Conservation (phyloP, 2,329 filamentous ascomycete genomes). For the Macrophomina tecta region DNA sequence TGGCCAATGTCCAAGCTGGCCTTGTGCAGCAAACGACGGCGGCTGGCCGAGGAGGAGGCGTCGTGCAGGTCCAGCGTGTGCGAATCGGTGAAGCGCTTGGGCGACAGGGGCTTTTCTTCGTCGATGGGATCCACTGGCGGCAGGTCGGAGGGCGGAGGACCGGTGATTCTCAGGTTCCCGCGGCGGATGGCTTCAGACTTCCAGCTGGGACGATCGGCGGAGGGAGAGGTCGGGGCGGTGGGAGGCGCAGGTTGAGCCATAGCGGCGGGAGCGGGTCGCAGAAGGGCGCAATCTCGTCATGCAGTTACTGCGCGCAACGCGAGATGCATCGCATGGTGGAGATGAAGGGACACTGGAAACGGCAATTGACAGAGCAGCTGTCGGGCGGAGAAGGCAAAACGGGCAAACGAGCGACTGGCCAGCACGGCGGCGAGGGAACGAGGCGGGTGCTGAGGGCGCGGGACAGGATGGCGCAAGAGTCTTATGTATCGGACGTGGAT, state of each 20-base stretch:
- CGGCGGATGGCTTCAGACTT: constrained; percentile 48
- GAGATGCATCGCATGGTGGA: neutral
- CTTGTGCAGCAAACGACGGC: constrained; percentile 24
- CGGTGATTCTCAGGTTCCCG: constrained; percentile 46
- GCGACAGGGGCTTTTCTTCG: constrained; percentile 26
- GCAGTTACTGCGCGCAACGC: constrained; percentile 4
- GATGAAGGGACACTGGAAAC: constrained; percentile 3
- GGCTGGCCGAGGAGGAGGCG: constrained; percentile 26
- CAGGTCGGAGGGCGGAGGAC: constrained; percentile 39
- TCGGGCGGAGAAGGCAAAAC: constrained; percentile 1
- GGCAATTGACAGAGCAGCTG: neutral
- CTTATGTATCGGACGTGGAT: constrained; percentile 9
- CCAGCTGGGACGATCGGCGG: constrained; percentile 42
- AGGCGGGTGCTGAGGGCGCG: neutral
- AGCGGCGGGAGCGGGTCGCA: constrained; percentile 30
- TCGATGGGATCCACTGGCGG: constrained; percentile 13
- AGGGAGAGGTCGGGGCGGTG: constrained; percentile 34
- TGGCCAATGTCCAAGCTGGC: constrained; percentile 18
- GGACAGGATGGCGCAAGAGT: constrained; percentile 22
- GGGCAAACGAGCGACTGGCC: constrained; percentile 22
- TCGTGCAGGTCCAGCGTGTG: constrained; percentile 27
- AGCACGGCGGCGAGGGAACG: neutral
- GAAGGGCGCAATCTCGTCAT: constrained; percentile 20
- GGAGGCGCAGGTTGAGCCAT: constrained; percentile 44
- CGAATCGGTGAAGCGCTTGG: constrained; percentile 27